A percentile compares a stretch with the other conserved stretches of the same genome.
phyloP scores from a whole-genome alignment of 2,329 filamentous ascomycete species.

The Boeremia lycopersici region DNA sequence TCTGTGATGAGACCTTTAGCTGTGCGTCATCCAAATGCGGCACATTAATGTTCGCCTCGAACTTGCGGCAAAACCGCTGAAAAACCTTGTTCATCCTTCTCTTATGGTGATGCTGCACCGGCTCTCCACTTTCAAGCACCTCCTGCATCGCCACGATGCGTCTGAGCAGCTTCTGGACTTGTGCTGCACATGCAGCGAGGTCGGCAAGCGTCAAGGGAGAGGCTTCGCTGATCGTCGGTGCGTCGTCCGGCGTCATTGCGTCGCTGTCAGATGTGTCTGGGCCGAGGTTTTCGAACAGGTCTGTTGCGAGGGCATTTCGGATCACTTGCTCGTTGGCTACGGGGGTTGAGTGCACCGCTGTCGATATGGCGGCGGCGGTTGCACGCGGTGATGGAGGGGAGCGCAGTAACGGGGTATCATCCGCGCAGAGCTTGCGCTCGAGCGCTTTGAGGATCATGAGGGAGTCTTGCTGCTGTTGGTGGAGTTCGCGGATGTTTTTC shows the following conservation, averaged over 20 bases:
- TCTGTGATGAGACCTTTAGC: no score
- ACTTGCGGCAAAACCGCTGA: conserved; percentile 31
- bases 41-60: conserved; percentile 22
- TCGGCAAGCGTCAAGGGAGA: conserved; percentile 28
- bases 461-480: conserved; percentile 36
- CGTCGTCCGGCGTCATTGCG: conserved; percentile 20
- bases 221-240: conserved; percentile 5
- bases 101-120: conserved; percentile 6
- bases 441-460: conserved; percentile 26
- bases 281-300: conserved; percentile 1
- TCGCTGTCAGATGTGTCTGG: conserved; percentile 31
- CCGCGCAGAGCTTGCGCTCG: conserved; percentile 22
- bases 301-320: background rate
- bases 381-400: background rate
- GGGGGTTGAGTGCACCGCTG: background rate
- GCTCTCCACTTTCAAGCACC: conserved; percentile 7
- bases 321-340: background rate
- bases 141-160: conserved; percentile 27
- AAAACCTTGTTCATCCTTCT: conserved; percentile 29
- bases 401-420: background rate
- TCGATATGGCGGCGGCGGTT: background rate
- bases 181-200: conserved; percentile 27
- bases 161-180: conserved; percentile 30
- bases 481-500: conserved; percentile 33
- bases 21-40: no score